These are phyloP conservation scores for Trametes polyzona DNA, from an alignment of 1,284 basidiomycete genomes.

Conservation along the genomic window DNA sequence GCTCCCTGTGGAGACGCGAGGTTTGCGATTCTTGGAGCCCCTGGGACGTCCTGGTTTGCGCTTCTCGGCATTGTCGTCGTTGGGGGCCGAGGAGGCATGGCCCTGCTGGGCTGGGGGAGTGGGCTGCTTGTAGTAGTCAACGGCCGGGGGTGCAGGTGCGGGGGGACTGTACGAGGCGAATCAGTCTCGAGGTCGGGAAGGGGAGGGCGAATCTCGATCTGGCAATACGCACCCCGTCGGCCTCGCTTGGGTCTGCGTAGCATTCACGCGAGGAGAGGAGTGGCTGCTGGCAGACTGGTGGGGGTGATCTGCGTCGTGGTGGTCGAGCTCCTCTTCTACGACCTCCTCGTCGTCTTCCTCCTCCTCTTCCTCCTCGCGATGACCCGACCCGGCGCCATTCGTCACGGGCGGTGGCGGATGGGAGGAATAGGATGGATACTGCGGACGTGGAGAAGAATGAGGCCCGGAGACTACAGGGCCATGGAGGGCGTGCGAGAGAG, in stretches of 20 bases:
- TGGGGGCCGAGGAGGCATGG: conserved; percentile 17
- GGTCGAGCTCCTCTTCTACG: conserved; percentile 67
- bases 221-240: conserved; percentile 38
- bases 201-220: conserved; percentile 23
- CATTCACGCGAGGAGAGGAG: conserved; percentile 34
- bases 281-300: conserved; percentile 34
- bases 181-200: conserved; percentile 16
- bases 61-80: conserved; percentile 47
- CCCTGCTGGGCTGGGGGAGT: conserved; percentile 22
- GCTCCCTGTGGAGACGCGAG: conserved; percentile 38
- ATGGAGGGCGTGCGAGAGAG: conserved; percentile 75
- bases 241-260: conserved; percentile 31
- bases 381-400: conserved; percentile 31
- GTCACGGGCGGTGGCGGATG: conserved; percentile 32
- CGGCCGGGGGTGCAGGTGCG: conserved; percentile 19
- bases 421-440: conserved; percentile 32
- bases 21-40: conserved; percentile 73
- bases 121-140: conserved; percentile 23
- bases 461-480: conserved; percentile 45
- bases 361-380: conserved; percentile 55
- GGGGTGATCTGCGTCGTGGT: conserved; percentile 34
- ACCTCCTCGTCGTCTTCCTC: conserved; percentile 71
- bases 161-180: conserved; percentile 25
- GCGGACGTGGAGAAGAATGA: conserved; percentile 31
- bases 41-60: conserved; percentile 73